Evolutionary conservation across 2,329 filamentous ascomycete species (phyloP).

Genomic region (Exophiala viscosa): DNA sequence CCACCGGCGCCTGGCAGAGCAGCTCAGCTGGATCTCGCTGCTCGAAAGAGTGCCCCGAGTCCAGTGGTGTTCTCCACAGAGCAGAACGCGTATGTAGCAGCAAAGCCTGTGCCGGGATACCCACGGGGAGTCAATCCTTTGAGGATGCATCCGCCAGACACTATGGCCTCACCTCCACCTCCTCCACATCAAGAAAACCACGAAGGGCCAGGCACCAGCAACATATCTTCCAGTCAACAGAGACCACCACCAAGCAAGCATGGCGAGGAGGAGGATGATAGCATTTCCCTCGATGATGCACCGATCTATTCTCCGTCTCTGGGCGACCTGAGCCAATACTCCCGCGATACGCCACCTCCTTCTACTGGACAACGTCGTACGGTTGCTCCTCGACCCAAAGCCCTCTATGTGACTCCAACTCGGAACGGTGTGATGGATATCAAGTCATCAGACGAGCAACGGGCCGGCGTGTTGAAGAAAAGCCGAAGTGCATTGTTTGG

Average conservation of each 20-base stretch:
- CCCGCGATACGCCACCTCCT: conserved; percentile 19
- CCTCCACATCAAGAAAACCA: neutral
- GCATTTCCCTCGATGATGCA: conserved; percentile 20
- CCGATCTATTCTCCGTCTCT: conserved; percentile 28
- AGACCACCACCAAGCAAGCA: neutral
- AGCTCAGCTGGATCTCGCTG: neutral
- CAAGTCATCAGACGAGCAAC: neutral
- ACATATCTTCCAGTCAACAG: neutral
- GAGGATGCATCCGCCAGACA: conserved; percentile 22
- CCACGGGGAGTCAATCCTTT: conserved; percentile 22
- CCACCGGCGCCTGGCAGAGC: neutral
- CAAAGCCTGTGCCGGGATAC: conserved; percentile 6
- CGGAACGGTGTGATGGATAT: conserved; percentile 8
- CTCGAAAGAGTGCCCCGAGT: neutral
- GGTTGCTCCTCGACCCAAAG: neutral
- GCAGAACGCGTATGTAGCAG: conserved; percentile 18
- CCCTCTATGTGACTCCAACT: conserved; percentile 12
- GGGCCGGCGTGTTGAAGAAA: conserved; percentile 14
- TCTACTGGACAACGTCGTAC: neutral
- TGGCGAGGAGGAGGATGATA: conserved; percentile 17
- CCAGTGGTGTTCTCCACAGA: conserved; percentile 18
- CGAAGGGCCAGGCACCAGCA: neutral
- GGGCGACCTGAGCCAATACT: conserved; percentile 26
- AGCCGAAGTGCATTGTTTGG: conserved; percentile 21
- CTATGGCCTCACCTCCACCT: conserved; percentile 13